Conservation (phyloP, 495 filamentous ascomycete genomes). For the Chaetomium fimeti region DNA sequence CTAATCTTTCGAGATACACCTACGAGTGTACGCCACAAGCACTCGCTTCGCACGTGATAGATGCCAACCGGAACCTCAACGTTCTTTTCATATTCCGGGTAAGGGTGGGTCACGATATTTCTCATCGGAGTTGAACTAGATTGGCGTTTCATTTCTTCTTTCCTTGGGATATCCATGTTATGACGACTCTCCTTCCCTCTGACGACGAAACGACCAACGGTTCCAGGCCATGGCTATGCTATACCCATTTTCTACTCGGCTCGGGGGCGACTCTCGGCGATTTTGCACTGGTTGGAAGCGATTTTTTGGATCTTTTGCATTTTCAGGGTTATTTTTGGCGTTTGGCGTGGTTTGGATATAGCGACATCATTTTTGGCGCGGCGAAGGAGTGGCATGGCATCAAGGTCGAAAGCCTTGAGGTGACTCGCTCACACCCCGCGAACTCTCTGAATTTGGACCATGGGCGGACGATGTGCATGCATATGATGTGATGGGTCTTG, state of each 20-base stretch:
- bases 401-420: no score
- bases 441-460: no score
- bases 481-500: no score
- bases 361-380: neutral
- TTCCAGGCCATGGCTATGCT: slow-evolving; percentile 7
- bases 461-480: no score
- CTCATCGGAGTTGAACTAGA: slow-evolving; percentile 10
- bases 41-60: slow-evolving; percentile 11
- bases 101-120: neutral
- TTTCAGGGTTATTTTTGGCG: neutral
- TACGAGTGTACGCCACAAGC: neutral
- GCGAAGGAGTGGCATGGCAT: neutral
- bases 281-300: neutral
- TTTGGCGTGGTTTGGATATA: neutral
- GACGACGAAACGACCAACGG: slow-evolving; percentile 8
- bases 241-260: slow-evolving; percentile 11
- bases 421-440: no score
- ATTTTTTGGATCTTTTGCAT: neutral
- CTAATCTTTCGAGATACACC: neutral
- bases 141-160: slow-evolving; percentile 1
- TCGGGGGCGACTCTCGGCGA: neutral
- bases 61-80: neutral
- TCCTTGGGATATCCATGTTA: slow-evolving; percentile 18
- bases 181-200: slow-evolving; percentile 25
- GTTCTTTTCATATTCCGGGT: neutral